phyloP scores from a whole-genome alignment of 257 asterid species.

The Solanum peruvianum region DNA sequence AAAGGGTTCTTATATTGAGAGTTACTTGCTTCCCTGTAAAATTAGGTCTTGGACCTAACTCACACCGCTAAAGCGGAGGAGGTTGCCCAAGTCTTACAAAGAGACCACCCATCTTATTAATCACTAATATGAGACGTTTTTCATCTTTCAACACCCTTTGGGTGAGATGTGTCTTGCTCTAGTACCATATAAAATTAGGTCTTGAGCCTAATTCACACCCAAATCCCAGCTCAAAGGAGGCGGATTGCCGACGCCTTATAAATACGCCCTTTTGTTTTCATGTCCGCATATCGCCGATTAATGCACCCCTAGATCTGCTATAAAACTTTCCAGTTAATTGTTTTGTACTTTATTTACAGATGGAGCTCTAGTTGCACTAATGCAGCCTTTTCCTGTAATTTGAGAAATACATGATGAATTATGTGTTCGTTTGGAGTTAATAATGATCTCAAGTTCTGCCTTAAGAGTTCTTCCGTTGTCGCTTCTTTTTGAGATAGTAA shows the following conservation, averaged over 20 bases:
- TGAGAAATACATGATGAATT: neutral
- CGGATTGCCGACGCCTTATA: neutral
- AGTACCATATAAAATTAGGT: neutral
- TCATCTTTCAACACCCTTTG: neutral
- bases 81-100: neutral
- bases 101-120: neutral
- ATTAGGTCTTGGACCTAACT: neutral
- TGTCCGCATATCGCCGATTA: neutral
- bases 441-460: neutral
- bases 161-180: neutral
- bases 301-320: neutral
- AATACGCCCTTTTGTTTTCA: neutral
- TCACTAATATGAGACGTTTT: neutral
- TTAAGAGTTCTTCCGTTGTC: neutral
- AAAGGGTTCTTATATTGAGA: neutral
- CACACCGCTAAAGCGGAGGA: neutral
- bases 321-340: neutral
- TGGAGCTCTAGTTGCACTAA: neutral
- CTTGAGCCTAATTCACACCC: neutral
- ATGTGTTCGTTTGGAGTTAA: neutral
- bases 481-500: neutral
- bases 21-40: neutral
- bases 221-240: neutral
- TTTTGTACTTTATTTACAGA: neutral
- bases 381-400: neutral